A percentile compares a stretch with the other conserved stretches of the same genome.
Evolutionary conservation across 306 rosid species (phyloP).

Genomic region (Gynostemma pentaphyllum): DNA sequence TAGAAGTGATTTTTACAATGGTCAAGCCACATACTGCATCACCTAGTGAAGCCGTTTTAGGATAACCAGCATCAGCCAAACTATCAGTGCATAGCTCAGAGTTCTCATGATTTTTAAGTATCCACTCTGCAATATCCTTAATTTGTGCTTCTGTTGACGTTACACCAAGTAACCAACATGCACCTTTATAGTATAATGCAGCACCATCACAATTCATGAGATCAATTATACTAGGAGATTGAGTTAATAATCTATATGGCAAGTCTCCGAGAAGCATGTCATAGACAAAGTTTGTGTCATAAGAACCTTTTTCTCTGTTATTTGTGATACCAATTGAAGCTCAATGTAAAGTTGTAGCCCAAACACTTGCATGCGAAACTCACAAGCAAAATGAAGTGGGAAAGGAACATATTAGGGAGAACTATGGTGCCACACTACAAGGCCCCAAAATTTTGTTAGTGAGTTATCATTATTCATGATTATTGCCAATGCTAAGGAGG

Average conservation of each 20-base stretch:
- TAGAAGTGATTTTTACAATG: constrained; percentile 34
- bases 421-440: constrained; percentile 72
- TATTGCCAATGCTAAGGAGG: constrained; percentile 61
- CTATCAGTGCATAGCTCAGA: constrained; percentile 69
- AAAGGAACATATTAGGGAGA: constrained; percentile 53
- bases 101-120: constrained; percentile 37
- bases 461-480: constrained; percentile 33
- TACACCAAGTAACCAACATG: constrained; percentile 55
- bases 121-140: constrained; percentile 59
- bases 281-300: neutral
- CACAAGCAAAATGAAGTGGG: constrained; percentile 73
- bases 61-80: constrained; percentile 69
- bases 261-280: neutral
- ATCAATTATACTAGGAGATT: neutral
- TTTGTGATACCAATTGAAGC: constrained; percentile 50
- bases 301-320: constrained; percentile 1
- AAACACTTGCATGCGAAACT: constrained; percentile 66
- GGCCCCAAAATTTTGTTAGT: constrained; percentile 58
- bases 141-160: constrained; percentile 65
- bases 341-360: constrained; percentile 55
- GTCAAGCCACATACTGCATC: constrained; percentile 73
- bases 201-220: constrained; percentile 3
- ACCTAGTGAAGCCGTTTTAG: constrained; percentile 44
- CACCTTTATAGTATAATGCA: constrained; percentile 35
- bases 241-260: neutral